A percentile compares a stretch with the other conserved stretches of the same genome.
phyloP scores from a whole-genome alignment of 495 filamentous ascomycete genomes.

The Jackrogersella multiformis region DNA sequence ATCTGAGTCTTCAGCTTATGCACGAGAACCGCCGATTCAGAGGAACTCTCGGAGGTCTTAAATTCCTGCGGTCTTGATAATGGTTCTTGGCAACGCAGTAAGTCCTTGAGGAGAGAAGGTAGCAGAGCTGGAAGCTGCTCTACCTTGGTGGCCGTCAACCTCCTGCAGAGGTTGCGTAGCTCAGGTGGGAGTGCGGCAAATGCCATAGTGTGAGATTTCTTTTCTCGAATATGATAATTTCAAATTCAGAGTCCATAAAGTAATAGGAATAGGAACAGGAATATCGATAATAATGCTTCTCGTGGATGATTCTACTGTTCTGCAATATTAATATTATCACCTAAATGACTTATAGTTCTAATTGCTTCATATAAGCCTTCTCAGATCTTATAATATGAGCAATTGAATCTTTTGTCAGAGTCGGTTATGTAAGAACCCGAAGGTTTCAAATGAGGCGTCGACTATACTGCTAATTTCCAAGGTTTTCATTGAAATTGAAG shows the following conservation, averaged over 20 bases:
- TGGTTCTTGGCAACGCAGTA: constrained; percentile 67
- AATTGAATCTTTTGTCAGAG: neutral
- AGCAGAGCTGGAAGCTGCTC: constrained; percentile 70
- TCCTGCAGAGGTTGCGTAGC: constrained; percentile 72
- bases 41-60: constrained; percentile 62
- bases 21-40: constrained; percentile 69
- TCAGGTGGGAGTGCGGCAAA: constrained; percentile 52
- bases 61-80: constrained; percentile 61
- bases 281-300: too few species aligned
- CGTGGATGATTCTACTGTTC: too few species aligned
- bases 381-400: neutral
- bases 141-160: constrained; percentile 69
- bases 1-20: constrained; percentile 84
- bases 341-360: neutral
- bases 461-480: neutral
- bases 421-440: neutral
- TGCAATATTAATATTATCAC: neutral
- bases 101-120: constrained; percentile 67
- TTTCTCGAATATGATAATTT: neutral
- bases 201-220: constrained; percentile 29
- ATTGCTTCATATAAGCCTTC: neutral
- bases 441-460: neutral
- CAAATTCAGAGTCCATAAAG: neutral
- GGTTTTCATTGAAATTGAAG: neutral
- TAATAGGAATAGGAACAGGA: neutral